Base-by-base conservation (phyloP, 2,329 filamentous ascomycete genomes). In the Thelonectria discophora region DNA sequence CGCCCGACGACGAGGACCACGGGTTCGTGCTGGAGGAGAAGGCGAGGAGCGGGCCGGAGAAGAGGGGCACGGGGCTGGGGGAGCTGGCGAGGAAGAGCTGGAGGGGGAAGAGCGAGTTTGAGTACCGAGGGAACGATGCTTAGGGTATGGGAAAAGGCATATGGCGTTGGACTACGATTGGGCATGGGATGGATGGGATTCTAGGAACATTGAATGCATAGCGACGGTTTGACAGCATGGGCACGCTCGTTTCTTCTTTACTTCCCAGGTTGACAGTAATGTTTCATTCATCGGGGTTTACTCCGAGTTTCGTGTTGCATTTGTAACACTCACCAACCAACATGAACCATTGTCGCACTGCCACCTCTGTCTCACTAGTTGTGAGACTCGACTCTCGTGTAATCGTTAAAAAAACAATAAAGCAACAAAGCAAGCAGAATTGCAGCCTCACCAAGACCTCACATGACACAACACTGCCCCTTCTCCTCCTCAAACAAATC, bases 401-500 rank as follows among this genome's bases (percentile, higher is more conserved):
- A 30, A 30, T 5, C 27, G 9, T 9, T 2, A 30, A 37, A 30
- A 37, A 37, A 12, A 37, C 11, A 11, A 10, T 8, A 10, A 30
- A 30, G 27, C 27, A 30, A n/a, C n/a, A 30, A 30, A 30, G 9
- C 8, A 30, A 30, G 9, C 27, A 30, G 27, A 30, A 30, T 7
- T 30, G 27, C 8, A 30, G 27, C 27, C 5, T 30, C 27, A 30
- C 9, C 27, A 30, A 10, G 17, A 30, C 43, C 15, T 5, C 12
- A 37, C 49, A 59, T 59, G 3, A 59, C 50, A 17, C 49, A 54
- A 11, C 56, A 59, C 4, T 10, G 30, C 5, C 34, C 24, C 20
- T 7, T 30, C 24, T 59, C 15, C 20, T 59, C 56, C 18, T 59
- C 34, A 34, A 20, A 59, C 12, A 59, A 42, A 30, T 59, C 56